Evolutionary conservation across 495 filamentous ascomycete genomes (phyloP).

Genomic region (Penicillium cinerascens): DNA sequence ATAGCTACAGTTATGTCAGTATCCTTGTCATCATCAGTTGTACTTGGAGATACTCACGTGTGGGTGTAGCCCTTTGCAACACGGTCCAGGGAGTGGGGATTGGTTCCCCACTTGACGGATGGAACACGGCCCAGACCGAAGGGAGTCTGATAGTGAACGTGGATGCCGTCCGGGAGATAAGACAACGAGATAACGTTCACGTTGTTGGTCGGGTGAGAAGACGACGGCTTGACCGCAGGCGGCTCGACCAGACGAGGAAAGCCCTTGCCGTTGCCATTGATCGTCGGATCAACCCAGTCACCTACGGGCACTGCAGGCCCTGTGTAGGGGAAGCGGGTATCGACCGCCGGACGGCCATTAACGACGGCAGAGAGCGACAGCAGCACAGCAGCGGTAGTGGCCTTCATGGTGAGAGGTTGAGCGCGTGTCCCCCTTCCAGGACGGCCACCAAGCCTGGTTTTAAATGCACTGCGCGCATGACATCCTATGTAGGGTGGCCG

Average conservation of each 20-base stretch:
- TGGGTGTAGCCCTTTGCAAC: constrained; percentile 33
- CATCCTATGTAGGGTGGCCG: background rate
- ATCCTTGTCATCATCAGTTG: background rate
- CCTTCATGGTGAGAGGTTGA: constrained; percentile 18
- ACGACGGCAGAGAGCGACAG: constrained; percentile 20
- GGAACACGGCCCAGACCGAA: constrained; percentile 45
- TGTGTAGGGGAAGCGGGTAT: constrained; percentile 41
- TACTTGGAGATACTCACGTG: constrained; percentile 21
- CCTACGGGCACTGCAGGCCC: constrained; percentile 47
- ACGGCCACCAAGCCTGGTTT: background rate
- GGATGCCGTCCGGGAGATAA: constrained; percentile 48
- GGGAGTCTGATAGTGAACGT: constrained; percentile 53
- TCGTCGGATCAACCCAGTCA: constrained; percentile 48
- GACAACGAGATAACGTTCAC: constrained; percentile 51
- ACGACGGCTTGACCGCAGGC: constrained; percentile 48
- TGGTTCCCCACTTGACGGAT: constrained; percentile 39
- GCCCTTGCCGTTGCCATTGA: constrained; percentile 53
- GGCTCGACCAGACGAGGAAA: constrained; percentile 51
- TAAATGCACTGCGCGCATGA: background rate
- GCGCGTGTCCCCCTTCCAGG: background rate
- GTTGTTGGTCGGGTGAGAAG: constrained; percentile 45
- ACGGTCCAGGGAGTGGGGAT: constrained; percentile 23
- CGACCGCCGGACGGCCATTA: constrained; percentile 30
- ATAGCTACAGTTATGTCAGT: constrained; percentile 31
- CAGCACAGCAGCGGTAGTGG: constrained; percentile 17